Percentiles rank a stretch among this genome's conserved stretches.
phyloP scores from a whole-genome alignment of 768 basidiomycete species.

The Pholiota conissans region DNA sequence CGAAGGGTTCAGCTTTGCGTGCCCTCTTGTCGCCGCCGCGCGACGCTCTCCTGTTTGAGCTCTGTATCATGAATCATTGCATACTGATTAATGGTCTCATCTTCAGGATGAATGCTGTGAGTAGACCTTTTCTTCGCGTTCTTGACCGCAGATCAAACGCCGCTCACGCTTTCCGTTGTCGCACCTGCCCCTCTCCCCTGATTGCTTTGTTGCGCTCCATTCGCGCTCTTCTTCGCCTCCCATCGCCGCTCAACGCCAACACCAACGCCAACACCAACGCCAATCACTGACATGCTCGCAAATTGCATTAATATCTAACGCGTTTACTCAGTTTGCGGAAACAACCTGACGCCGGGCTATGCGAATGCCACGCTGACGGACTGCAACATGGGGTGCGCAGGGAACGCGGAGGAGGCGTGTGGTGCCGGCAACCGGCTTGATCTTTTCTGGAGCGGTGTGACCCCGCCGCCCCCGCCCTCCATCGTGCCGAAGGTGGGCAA shows the following conservation, averaged over 20 bases:
- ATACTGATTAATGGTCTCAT: not conserved
- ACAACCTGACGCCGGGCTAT: slow-evolving; percentile 46
- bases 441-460: slow-evolving; percentile 61
- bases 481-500: slow-evolving; percentile 55
- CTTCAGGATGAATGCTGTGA: slow-evolving; percentile 31
- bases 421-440: slow-evolving; percentile 61
- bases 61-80: not conserved
- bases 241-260: not conserved
- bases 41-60: not conserved
- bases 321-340: slow-evolving; percentile 60
- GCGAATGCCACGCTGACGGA: slow-evolving; percentile 46
- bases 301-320: not conserved
- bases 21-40: not conserved
- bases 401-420: slow-evolving; percentile 56
- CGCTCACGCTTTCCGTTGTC: slow-evolving; percentile 1
- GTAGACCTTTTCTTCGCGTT: slow-evolving; percentile 14
- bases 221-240: not conserved
- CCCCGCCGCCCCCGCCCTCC: slow-evolving; percentile 55
- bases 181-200: not conserved
- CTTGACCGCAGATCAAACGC: slow-evolving; percentile 6
- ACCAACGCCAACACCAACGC: not conserved
- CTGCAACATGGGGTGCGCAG: slow-evolving; percentile 64
- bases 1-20: not conserved
- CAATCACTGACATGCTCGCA: not conserved
- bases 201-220: not conserved